phyloP scores from a whole-genome alignment of 2,329 filamentous ascomycete genomes.

The Boeremia lycopersici region DNA sequence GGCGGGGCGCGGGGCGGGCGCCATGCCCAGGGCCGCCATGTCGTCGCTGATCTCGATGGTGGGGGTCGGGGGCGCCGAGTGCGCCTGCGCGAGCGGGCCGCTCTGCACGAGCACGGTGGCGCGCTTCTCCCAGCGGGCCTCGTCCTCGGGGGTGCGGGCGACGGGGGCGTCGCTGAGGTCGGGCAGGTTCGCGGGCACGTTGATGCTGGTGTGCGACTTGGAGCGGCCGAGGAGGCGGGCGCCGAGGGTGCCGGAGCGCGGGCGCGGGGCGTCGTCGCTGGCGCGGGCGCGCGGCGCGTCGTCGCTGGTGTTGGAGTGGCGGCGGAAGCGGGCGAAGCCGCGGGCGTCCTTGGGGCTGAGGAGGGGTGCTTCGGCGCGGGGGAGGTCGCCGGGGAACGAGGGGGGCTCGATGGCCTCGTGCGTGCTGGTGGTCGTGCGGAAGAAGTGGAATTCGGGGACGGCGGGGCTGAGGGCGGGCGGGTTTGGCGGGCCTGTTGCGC shows the following conservation, averaged over 20 bases:
- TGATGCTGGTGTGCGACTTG: slow-evolving; percentile 66
- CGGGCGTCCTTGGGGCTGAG: slow-evolving; percentile 36
- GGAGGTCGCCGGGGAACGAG: slow-evolving; percentile 52
- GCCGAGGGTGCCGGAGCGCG: slow-evolving; percentile 11
- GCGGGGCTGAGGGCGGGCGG: slow-evolving; percentile 35
- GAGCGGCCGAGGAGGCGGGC: slow-evolving; percentile 68
- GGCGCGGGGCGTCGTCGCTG: slow-evolving; percentile 11
- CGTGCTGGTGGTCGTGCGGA: slow-evolving; percentile 80
- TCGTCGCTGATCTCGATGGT: slow-evolving; percentile 23
- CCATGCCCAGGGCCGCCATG: slow-evolving; percentile 6
- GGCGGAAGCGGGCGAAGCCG: slow-evolving; percentile 40
- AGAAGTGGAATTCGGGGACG: slow-evolving; percentile 74
- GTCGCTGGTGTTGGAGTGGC: slow-evolving; percentile 42
- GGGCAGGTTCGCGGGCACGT: slow-evolving; percentile 80
- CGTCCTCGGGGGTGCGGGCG: slow-evolving; percentile 52
- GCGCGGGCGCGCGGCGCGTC: slow-evolving; percentile 6
- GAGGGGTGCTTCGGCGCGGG: slow-evolving; percentile 33
- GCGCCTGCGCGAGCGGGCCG: slow-evolving; percentile 50
- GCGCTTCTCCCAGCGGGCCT: slow-evolving; percentile 84
- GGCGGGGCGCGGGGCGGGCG: not conserved
- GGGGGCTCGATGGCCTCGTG: slow-evolving; percentile 81
- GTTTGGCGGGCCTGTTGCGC: slow-evolving; percentile 35
- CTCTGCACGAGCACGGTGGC: slow-evolving; percentile 83
- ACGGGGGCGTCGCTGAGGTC: slow-evolving; percentile 64
- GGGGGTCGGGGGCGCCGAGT: slow-evolving; percentile 41